A percentile compares a stretch with the other conserved stretches of the same genome.
Evolutionary conservation across 495 filamentous ascomycete species (phyloP).

Genomic region (Glonium stellatum): DNA sequence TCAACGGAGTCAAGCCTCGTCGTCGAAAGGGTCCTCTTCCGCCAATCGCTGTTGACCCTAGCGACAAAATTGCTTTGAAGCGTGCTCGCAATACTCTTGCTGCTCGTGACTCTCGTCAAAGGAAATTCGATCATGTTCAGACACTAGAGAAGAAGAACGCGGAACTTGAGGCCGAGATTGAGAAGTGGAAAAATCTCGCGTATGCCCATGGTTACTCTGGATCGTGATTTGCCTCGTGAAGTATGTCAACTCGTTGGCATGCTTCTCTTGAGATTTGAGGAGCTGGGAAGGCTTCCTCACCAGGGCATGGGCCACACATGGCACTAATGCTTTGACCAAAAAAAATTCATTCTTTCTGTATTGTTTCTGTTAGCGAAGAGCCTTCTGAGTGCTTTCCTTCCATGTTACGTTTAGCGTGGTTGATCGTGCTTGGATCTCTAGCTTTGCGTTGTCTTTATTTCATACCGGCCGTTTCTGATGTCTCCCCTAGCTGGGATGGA

Average conservation of each 20-base stretch:
- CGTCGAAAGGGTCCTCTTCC: constrained; percentile 72
- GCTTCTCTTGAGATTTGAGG: constrained; percentile 10
- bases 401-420: neutral
- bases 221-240: constrained; percentile 11
- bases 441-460: constrained; percentile 12
- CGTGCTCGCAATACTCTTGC: constrained; percentile 93
- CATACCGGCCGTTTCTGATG: constrained; percentile 33
- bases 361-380: constrained; percentile 1
- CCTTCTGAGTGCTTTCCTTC: constrained; percentile 1
- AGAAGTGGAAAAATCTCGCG: constrained; percentile 42
- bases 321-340: constrained; percentile 6
- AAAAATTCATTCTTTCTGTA: constrained; percentile 19
- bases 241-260: constrained; percentile 1
- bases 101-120: constrained; percentile 85
- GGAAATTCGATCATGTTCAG: constrained; percentile 65
- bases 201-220: constrained; percentile 17
- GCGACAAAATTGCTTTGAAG: constrained; percentile 70
- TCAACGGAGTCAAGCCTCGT: constrained; percentile 62
- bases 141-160: constrained; percentile 51
- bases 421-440: constrained; percentile 1
- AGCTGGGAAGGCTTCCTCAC: constrained; percentile 20
- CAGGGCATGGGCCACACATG: constrained; percentile 2
- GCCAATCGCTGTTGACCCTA: constrained; percentile 69
- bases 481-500: constrained; percentile 31
- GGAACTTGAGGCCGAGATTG: constrained; percentile 44